phyloP scores from a whole-genome alignment of 805 yeast species.

The Nakazawaea ishiwadae region DNA sequence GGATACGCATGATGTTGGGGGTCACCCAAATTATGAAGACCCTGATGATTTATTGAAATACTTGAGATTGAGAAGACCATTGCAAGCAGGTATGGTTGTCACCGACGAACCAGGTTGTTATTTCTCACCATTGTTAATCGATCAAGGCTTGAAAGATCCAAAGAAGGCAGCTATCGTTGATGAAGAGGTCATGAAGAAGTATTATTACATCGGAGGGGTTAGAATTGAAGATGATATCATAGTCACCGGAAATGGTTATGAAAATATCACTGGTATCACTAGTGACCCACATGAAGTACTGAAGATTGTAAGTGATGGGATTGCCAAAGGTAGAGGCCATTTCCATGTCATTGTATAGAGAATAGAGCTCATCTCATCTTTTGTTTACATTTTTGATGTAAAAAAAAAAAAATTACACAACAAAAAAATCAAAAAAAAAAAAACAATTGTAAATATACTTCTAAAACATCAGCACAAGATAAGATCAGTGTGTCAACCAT shows the following conservation, averaged over 20 bases:
- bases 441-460: neutral
- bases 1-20: conserved; percentile 97
- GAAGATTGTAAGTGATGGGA: conserved; percentile 67
- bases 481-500: neutral
- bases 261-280: conserved; percentile 78
- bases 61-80: conserved; percentile 72
- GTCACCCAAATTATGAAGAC: conserved; percentile 80
- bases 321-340: conserved; percentile 51
- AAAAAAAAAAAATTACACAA: neutral
- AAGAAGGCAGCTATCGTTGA: conserved; percentile 56
- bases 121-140: conserved; percentile 78
- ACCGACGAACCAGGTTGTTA: conserved; percentile 96
- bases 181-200: conserved; percentile 61
- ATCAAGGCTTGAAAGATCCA: conserved; percentile 51
- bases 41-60: conserved; percentile 71
- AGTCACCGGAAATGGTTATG: conserved; percentile 72
- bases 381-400: neutral
- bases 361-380: neutral
- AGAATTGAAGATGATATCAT: conserved; percentile 92
- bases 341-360: conserved; percentile 53
- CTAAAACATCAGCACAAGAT: neutral
- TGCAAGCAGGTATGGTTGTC: conserved; percentile 75
- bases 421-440: neutral
- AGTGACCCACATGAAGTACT: conserved; percentile 82
- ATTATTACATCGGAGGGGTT: conserved; percentile 93